phyloP scores from a whole-genome alignment of 2,329 filamentous ascomycete genomes.

The Cladosporium sp. region DNA sequence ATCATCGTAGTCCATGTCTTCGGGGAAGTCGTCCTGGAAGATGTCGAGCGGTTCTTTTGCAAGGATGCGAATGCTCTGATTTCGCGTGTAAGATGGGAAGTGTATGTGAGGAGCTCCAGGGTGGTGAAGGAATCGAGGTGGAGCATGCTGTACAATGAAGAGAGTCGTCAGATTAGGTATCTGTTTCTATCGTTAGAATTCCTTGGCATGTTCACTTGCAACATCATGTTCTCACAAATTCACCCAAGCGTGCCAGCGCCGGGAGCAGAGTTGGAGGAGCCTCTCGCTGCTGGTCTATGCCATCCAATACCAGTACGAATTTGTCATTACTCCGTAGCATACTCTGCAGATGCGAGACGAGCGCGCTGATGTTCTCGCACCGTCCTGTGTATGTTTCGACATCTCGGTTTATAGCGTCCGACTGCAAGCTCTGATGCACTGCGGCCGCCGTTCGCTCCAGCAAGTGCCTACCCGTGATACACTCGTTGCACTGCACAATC shows the following conservation, averaged over 20 bases:
- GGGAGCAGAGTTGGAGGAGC: constrained; percentile 75
- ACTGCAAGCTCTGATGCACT: constrained; percentile 41
- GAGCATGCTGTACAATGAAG: constrained; percentile 72
- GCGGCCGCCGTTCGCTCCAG: constrained; percentile 68
- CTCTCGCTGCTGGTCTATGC: constrained; percentile 81
- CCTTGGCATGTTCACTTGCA: constrained; percentile 19
- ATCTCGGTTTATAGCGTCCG: constrained; percentile 23
- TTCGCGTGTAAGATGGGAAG: constrained; percentile 81
- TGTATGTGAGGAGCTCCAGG: constrained; percentile 73
- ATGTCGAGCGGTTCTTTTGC: constrained; percentile 55
- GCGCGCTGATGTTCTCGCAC: constrained; percentile 78
- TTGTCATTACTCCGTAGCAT: constrained; percentile 59
- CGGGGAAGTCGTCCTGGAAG: constrained; percentile 38
- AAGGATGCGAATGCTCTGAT: constrained; percentile 76
- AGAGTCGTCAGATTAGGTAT: constrained; percentile 76
- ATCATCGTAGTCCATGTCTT: constrained; percentile 48
- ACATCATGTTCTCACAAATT: constrained; percentile 51
- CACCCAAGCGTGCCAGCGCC: constrained; percentile 76
- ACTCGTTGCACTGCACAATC: constrained; percentile 69
- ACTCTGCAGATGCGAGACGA: constrained; percentile 70
- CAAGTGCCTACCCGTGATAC: constrained; percentile 74
- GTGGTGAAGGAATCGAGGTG: constrained; percentile 67
- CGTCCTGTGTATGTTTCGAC: constrained; percentile 54
- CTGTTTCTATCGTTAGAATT: constrained; percentile 46
- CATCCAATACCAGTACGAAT: constrained; percentile 84